Conservation (phyloP, 331 rosid genomes). For the Quercus lobata region DNA sequence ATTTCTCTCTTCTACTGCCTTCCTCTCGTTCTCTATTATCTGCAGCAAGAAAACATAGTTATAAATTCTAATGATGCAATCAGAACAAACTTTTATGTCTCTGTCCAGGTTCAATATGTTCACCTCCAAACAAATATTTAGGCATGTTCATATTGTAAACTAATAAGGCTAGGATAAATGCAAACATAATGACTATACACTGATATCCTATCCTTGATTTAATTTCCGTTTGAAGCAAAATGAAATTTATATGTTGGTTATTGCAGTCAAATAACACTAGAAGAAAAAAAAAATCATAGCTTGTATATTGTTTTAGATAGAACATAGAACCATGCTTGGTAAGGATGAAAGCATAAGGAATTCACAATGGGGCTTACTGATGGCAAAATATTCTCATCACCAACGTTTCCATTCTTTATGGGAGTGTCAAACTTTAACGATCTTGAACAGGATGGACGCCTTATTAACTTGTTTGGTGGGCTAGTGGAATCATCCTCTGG, state of each 20-base stretch:
- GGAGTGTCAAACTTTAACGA: slow-evolving; percentile 69
- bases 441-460: slow-evolving; percentile 47
- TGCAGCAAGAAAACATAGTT: slow-evolving; percentile 29
- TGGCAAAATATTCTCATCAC: slow-evolving; percentile 42
- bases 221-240: no score
- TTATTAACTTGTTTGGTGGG: slow-evolving; percentile 38
- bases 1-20: slow-evolving; percentile 53
- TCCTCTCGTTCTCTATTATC: slow-evolving; percentile 72
- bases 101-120: no score
- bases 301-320: background rate
- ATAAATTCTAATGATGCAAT: slow-evolving; percentile 2
- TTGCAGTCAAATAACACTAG: no score
- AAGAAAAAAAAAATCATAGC: background rate
- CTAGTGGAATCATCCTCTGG: slow-evolving; percentile 33
- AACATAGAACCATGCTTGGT: background rate
- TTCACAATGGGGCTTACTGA: slow-evolving; percentile 47
- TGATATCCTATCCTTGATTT: no score
- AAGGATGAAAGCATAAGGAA: background rate
- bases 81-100: no score
- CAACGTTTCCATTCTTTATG: slow-evolving; percentile 25
- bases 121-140: no score
- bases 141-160: no score
- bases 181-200: no score
- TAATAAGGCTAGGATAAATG: no score
- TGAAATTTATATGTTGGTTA: no score